Base-by-base conservation (phyloP, 2,329 filamentous ascomycete species). In the Colletotrichum salicis region DNA sequence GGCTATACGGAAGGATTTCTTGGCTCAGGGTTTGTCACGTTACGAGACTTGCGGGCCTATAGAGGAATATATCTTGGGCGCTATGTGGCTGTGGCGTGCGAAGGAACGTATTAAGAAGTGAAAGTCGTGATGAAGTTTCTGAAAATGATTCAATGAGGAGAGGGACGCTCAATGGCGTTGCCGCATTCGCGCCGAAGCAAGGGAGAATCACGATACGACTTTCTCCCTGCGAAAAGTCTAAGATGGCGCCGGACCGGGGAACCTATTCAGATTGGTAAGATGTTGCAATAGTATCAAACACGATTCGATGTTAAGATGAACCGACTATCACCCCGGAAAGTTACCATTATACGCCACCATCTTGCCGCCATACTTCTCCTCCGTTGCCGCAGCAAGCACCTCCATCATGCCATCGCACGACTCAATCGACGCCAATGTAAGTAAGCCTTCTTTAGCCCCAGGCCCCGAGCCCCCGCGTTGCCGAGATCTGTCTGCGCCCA, bases 311-410 rank as follows among this genome's bases (percentile, higher is more conserved):
- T 27, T 4, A 27, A 27, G 27, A 27, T 27, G 13, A 4, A n/a
- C 19, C 19, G 8, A 48, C 41, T 48, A 22, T 19, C 41, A 48
- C 3, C 7, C 41, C 19, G 41, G 41, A n/a, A 48, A 48, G 41
- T 48, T n/a, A 15, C 41, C 41, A 48, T 48, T 48, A 22, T 48
- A 48, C 19, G 41, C 41, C 41, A 78, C 74, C 13, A 77, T 22
- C 70, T 75, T 77, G 4, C 76, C 77, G 2, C 76, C 76, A 41
- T 74, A 56, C 65, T 73, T 70, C 65, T 75, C 74, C 73, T 75
- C 77, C 37, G 73, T 70, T 1, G 67, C 54, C 27, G 29, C 58
- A 12, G 24, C 67, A 8, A 67, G n/a, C 7, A 70, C 55, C 35
- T 56, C 31, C 37, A 67, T 67, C 62, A 70, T 70, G 7, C 67